A percentile compares a stretch with the other conserved stretches of the same genome.
Evolutionary conservation across 2,329 filamentous ascomycete genomes (phyloP).

Genomic region (Didymella lethalis): DNA sequence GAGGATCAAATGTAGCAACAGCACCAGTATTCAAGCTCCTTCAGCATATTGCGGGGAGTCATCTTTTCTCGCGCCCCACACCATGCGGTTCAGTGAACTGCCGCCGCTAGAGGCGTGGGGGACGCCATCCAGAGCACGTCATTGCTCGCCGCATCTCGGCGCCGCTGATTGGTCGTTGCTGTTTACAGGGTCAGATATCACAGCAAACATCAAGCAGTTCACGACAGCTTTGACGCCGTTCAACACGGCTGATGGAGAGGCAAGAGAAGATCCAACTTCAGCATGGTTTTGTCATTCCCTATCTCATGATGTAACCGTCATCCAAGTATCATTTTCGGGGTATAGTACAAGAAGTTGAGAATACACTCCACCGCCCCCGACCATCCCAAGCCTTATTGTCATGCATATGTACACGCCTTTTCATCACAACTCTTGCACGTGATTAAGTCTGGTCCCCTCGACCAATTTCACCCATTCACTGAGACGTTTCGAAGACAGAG

Average conservation of each 20-base stretch:
- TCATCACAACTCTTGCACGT: background rate
- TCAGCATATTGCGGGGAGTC: constrained; percentile 39
- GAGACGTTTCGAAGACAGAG: background rate
- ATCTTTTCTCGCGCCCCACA: constrained; percentile 28
- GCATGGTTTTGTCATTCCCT: background rate
- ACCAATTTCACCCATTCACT: background rate
- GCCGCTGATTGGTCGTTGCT: constrained; percentile 8
- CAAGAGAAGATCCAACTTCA: background rate
- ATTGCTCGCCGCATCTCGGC: background rate
- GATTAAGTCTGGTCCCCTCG: background rate
- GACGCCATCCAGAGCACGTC: constrained; percentile 44
- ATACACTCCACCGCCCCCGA: background rate
- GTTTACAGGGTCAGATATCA: background rate
- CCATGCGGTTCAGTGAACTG: constrained; percentile 29
- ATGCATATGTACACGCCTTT: constrained; percentile 5
- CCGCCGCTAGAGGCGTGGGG: constrained; percentile 36
- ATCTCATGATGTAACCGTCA: background rate
- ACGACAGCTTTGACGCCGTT: no score
- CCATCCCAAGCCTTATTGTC: background rate
- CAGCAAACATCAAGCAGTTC: background rate
- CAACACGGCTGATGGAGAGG: no score
- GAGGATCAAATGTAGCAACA: constrained; percentile 21
- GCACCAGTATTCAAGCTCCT: constrained; percentile 20
- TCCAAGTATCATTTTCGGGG: constrained; percentile 15
- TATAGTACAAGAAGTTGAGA: constrained; percentile 20